Evolutionary conservation across 345 rosid species (phyloP).

Genomic region (Noccaea bulbosa): DNA sequence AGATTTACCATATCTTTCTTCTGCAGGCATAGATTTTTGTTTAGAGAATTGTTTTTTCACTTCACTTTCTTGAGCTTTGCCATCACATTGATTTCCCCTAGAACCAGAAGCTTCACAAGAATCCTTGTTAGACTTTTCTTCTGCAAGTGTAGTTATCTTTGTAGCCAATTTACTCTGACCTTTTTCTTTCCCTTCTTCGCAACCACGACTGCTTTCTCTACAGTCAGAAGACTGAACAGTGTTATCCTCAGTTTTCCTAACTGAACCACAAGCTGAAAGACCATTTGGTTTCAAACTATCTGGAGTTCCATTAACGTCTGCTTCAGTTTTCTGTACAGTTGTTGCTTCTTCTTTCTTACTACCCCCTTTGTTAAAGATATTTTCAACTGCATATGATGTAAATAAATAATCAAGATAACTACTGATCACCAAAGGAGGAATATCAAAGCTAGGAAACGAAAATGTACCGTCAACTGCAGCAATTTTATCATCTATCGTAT

Average conservation of each 20-base stretch:
- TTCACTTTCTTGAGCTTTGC: slow-evolving; percentile 38
- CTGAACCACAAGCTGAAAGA: slow-evolving; percentile 34
- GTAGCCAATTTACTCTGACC: slow-evolving; percentile 28
- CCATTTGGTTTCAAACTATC: slow-evolving; percentile 38
- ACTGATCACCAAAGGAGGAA: slow-evolving; percentile 25
- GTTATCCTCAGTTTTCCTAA: slow-evolving; percentile 23
- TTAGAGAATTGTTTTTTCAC: slow-evolving; percentile 19
- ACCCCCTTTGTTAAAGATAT: slow-evolving; percentile 56
- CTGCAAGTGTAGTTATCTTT: slow-evolving; percentile 28
- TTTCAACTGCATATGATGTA: slow-evolving; percentile 60
- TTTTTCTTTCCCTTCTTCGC: slow-evolving; percentile 37
- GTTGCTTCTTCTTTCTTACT: slow-evolving; percentile 43
- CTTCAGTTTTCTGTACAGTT: slow-evolving; percentile 38
- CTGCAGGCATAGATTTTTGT: slow-evolving; percentile 38
- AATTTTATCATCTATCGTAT: slow-evolving; percentile 65
- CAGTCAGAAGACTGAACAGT: slow-evolving; percentile 23
- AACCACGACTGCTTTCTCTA: slow-evolving; percentile 29
- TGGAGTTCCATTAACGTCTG: slow-evolving; percentile 1
- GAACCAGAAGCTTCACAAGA: slow-evolving; percentile 30
- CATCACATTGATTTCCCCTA: slow-evolving; percentile 28
- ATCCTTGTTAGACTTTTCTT: slow-evolving; percentile 35
- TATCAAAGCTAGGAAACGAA: slow-evolving; percentile 21
- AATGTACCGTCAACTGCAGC: slow-evolving; percentile 71
- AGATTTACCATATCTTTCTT: slow-evolving; percentile 16
- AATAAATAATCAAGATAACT: slow-evolving; percentile 24